Conservation (phyloP, 768 basidiomycete genomes). For the Tephrocybe sp. region DNA sequence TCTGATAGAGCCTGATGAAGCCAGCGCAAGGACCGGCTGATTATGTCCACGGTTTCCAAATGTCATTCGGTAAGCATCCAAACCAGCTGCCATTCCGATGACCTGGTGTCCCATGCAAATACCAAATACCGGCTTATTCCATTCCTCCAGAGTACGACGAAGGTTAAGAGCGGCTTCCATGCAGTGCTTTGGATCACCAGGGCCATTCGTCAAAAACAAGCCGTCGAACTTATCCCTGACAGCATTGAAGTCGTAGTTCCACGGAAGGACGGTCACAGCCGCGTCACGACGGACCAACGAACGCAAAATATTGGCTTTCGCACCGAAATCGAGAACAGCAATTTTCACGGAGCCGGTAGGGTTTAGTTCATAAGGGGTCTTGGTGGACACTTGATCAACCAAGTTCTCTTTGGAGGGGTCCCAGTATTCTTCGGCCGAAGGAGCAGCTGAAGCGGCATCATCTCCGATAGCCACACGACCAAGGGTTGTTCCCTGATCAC, state of each 20-base stretch:
- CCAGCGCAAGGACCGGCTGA: conserved; percentile 94
- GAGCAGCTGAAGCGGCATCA: conserved; percentile 60
- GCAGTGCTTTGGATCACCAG: conserved; percentile 90
- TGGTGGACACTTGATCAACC: conserved; percentile 90
- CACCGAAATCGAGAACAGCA: conserved; percentile 95
- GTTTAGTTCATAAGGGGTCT: conserved; percentile 80
- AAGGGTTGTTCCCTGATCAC: conserved; percentile 96
- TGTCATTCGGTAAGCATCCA: conserved; percentile 97
- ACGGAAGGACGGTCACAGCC: conserved; percentile 92
- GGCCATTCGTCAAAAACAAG: conserved; percentile 94
- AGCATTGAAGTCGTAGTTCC: conserved; percentile 96
- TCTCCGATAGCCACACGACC: conserved; percentile 84
- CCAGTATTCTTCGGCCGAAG: conserved; percentile 77
- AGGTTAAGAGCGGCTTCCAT: conserved; percentile 81
- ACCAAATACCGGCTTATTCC: conserved; percentile 93
- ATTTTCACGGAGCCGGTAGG: conserved; percentile 85
- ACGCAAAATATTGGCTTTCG: conserved; percentile 96
- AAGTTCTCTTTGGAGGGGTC: conserved; percentile 92
- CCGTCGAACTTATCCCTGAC: conserved; percentile 91
- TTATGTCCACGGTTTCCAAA: conserved; percentile 99
- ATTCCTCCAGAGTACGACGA: conserved; percentile 79
- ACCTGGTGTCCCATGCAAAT: conserved; percentile 99
- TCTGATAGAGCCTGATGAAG: conserved; percentile 89
- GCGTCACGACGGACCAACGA: conserved; percentile 89
- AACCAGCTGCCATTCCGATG: conserved; percentile 94